These are phyloP conservation scores for Pseudophaeomoniella oleicola DNA, from an alignment of 2,329 filamentous ascomycete genomes.

Conservation along the genomic window DNA sequence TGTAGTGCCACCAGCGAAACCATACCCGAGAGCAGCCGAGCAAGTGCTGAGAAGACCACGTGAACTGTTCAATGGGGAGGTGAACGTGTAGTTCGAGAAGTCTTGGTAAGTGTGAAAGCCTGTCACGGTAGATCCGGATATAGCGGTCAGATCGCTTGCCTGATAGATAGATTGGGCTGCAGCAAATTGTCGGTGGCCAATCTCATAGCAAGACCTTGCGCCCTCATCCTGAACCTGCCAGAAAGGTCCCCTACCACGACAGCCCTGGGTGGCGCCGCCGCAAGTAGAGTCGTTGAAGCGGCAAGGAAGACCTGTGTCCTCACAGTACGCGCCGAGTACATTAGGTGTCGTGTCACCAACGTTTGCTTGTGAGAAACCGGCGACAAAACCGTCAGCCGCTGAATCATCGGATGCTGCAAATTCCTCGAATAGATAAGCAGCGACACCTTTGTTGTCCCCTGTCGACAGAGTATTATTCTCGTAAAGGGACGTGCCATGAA, in stretches of 20 bases:
- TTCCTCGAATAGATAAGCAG: conserved; percentile 68
- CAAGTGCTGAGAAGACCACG: conserved; percentile 50
- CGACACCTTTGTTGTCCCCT: conserved; percentile 95
- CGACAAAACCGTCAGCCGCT: conserved; percentile 50
- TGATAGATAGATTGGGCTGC: conserved; percentile 39
- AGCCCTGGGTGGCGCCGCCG: conserved; percentile 25
- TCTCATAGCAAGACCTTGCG: conserved; percentile 34
- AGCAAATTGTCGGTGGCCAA: conserved; percentile 29
- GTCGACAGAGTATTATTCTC: conserved; percentile 84
- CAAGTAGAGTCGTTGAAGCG: conserved; percentile 67
- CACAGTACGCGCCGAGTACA: conserved; percentile 73
- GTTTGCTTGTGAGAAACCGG: conserved; percentile 82
- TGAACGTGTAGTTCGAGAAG: conserved; percentile 61
- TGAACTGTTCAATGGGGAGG: conserved; percentile 54
- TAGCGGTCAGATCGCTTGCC: conserved; percentile 30
- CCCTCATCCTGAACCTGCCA: conserved; percentile 29
- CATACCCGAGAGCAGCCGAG: conserved; percentile 76
- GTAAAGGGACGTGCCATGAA: conserved; percentile 81
- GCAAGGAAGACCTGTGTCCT: conserved; percentile 51
- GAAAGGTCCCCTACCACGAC: conserved; percentile 31
- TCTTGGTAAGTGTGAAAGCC: conserved; percentile 78
- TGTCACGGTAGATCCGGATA: conserved; percentile 48
- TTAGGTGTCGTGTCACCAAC: conserved; percentile 89
- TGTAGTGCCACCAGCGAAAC: conserved; percentile 82
- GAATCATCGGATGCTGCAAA: conserved; percentile 38